Base-by-base conservation (phyloP, 768 basidiomycete genomes). In the Mycena polygramma region DNA sequence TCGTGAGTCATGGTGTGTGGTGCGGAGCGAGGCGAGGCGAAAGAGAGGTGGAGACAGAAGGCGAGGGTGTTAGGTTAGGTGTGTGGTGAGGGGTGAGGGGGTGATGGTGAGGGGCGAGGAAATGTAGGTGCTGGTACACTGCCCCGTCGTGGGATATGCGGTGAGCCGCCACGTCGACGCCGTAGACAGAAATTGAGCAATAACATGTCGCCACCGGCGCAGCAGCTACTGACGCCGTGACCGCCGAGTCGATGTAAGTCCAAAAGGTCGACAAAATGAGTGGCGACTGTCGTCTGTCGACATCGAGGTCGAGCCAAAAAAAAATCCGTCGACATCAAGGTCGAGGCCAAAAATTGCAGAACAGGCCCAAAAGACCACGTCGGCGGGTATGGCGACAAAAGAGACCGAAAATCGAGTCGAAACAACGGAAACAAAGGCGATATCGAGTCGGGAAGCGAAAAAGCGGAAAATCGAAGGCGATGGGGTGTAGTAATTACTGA, bases 1-100 rank as follows among this genome's bases (percentile, higher is more conserved):
- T 71, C 76, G 75, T 76, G 76, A 81, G 55, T 71, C 48, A 11
- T 39, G 61, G 19, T 41, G 30, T 41, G 22, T 48, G 24, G 20
- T 26, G 48, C 36, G n/a, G 36, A n/a, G n/a, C n/a, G 11, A 10
- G 48, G 22, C 4, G 52, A 22, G 52, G 11, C 24, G 48, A 24
- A 20, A 26, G 17, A 41, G 1, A 11, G 22, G 39, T 39, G 39
- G 15, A 51, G n/a, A 24, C 10, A 36, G 53, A 17, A 10, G 61
- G n/a, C 24, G 45, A 15, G 48, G 15, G 43, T 17, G 45, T 7
- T 11, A 49, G 20, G 14, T 54, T 19, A 24, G 19, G 35, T 36
- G 17, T 30, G 17, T 19, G 37, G 55, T 57, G 45, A 11, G 17
- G 2, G 30, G 30, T 30, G 30, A 41, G 41, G 41, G 8, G 41